A percentile compares a stretch with the other conserved stretches of the same genome.
Evolutionary conservation across 176 grass and related monocot genomes (phyloP).

Genomic region (Elymus sibiricus): DNA sequence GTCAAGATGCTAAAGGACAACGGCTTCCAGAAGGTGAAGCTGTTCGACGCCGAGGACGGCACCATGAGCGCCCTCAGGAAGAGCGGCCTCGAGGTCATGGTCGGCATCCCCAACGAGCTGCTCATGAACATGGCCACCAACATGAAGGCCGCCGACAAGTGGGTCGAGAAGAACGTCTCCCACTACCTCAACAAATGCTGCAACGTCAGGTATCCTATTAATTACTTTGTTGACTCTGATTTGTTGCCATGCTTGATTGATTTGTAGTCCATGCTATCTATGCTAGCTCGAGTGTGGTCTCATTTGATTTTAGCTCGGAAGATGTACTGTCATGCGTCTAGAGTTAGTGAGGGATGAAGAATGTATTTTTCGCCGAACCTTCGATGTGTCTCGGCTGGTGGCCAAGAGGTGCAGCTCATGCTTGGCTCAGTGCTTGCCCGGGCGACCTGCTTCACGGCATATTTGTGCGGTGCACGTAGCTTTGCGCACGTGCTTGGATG

Average conservation of each 20-base stretch:
- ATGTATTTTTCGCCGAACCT: background rate
- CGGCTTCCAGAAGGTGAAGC: constrained; percentile 88
- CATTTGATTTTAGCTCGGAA: background rate
- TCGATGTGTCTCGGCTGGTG: background rate
- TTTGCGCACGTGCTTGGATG: background rate
- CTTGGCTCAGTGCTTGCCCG: background rate
- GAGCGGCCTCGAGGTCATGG: constrained; percentile 96
- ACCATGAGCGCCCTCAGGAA: constrained; percentile 90
- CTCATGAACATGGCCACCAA: constrained; percentile 53
- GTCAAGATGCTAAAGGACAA: constrained; percentile 83
- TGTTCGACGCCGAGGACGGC: constrained; percentile 90
- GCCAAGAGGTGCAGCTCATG: background rate
- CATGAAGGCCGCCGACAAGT: constrained; percentile 63
- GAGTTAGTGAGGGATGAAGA: background rate
- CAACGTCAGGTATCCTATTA: constrained; percentile 57
- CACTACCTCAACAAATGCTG: constrained; percentile 66
- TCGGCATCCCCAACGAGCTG: constrained; percentile 97
- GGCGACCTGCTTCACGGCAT: background rate
- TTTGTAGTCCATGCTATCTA: background rate
- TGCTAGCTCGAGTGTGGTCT: background rate
- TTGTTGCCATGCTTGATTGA: background rate
- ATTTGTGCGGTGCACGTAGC: background rate
- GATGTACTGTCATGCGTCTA: background rate
- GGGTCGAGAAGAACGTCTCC: constrained; percentile 89
- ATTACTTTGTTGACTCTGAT: background rate